Evolutionary conservation across 2,329 filamentous ascomycete species (phyloP).

Genomic region (Endoconidiophora polonica): DNA sequence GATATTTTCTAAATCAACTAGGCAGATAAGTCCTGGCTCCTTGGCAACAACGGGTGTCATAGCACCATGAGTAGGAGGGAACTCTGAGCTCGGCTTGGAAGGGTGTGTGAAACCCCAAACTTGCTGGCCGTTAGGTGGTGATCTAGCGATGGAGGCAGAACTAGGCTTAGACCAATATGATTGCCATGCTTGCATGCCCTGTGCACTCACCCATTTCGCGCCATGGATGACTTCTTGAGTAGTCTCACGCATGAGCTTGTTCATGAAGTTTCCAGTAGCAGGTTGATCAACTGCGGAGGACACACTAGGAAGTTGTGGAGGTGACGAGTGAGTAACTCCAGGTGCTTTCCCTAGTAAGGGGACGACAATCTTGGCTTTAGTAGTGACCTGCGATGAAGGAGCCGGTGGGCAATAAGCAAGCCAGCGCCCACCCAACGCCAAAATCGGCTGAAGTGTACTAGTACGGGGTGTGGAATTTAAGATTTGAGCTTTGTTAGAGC

Average conservation of each 20-base stretch:
- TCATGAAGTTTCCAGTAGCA: conserved; percentile 53
- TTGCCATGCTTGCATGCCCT: conserved; percentile 62
- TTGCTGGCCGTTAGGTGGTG: conserved; percentile 20
- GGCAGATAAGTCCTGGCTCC: conserved; percentile 58
- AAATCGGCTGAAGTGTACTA: conserved; percentile 42
- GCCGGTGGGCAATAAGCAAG: conserved; percentile 59
- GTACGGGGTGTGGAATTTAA: conserved; percentile 23
- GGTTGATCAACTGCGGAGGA: conserved; percentile 58
- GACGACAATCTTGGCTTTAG: conserved; percentile 49
- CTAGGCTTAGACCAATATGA: conserved; percentile 53
- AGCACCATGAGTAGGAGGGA: conserved; percentile 60
- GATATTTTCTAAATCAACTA: conserved; percentile 53
- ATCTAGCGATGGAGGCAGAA: conserved; percentile 27
- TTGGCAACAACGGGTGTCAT: conserved; percentile 38
- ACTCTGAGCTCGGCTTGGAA: conserved; percentile 26
- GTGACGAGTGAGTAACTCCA: conserved; percentile 41
- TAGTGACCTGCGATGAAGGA: conserved; percentile 52
- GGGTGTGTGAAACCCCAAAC: conserved; percentile 30
- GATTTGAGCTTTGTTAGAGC: conserved; percentile 25
- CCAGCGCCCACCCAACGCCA: conserved; percentile 58
- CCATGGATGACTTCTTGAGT: conserved; percentile 63
- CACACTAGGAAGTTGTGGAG: conserved; percentile 50
- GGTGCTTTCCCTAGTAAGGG: conserved; percentile 37
- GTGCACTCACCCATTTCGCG: conserved; percentile 60
- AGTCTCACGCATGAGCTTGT: conserved; percentile 61